phyloP scores from a whole-genome alignment of 179 eudicot species.

The Camellia oleifera region DNA sequence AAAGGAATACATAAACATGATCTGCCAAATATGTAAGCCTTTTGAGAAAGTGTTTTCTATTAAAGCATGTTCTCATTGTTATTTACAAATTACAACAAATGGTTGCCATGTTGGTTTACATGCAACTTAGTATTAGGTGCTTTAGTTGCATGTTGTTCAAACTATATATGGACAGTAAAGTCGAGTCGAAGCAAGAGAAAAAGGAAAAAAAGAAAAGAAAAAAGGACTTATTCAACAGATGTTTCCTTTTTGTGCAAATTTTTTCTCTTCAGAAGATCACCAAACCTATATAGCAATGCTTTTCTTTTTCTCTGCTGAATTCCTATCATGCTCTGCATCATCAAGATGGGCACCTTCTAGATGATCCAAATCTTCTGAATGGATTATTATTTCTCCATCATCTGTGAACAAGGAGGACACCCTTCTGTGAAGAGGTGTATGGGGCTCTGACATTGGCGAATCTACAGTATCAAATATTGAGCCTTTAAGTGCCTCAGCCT shows the following conservation, averaged over 20 bases:
- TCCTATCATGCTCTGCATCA: conserved; percentile 49
- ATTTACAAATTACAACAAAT: not conserved
- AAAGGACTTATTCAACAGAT: conserved; percentile 3
- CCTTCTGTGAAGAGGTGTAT: conserved; percentile 31
- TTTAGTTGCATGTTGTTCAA: not conserved
- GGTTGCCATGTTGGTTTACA: not conserved
- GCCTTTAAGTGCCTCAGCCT: conserved; percentile 57
- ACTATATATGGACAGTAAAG: not conserved
- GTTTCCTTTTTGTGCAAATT: conserved; percentile 11
- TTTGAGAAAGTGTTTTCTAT: not conserved
- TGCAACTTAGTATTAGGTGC: not conserved
- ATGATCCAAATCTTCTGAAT: conserved; percentile 35
- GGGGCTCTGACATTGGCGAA: conserved; percentile 40
- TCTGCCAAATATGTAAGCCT: not conserved
- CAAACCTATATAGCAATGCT: conserved; percentile 53
- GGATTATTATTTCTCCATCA: conserved; percentile 18
- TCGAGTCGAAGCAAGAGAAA: not conserved
- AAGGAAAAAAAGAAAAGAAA: not conserved
- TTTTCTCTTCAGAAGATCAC: conserved; percentile 51
- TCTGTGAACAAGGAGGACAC: conserved; percentile 34
- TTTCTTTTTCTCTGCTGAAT: conserved; percentile 41
- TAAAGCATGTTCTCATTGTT: too few species aligned
- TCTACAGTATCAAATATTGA: conserved; percentile 72
- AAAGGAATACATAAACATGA: not conserved
- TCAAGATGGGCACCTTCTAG: conserved; percentile 28